Evolutionary conservation across 2,329 filamentous ascomycete species (phyloP).

Genomic region (Talaromyces sp.): DNA sequence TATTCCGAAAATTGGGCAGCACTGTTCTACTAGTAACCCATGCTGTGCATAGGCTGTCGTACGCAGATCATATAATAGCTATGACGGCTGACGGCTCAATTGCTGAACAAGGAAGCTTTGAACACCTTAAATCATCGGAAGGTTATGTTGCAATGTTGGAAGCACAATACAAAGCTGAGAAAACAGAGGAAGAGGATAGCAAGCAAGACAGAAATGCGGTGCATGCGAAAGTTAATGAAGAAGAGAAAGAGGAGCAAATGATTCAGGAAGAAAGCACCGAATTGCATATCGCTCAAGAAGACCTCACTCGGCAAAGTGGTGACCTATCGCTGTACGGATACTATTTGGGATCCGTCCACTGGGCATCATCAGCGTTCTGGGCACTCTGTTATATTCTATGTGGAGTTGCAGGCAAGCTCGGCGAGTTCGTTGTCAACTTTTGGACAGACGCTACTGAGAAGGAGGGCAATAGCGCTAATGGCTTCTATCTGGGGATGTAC

Average conservation of each 20-base stretch:
- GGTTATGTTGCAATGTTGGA: conserved; percentile 40
- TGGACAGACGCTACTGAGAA: conserved; percentile 3
- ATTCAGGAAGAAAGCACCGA: background rate
- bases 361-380: conserved; percentile 18
- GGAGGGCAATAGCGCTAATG: conserved; percentile 4
- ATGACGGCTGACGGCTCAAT: conserved; percentile 36
- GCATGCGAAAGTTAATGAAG: background rate
- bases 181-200: background rate
- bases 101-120: conserved; percentile 38
- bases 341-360: conserved; percentile 36
- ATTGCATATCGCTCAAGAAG: conserved; percentile 17
- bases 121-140: conserved; percentile 29
- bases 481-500: conserved; percentile 34
- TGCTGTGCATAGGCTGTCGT: conserved; percentile 36
- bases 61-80: conserved; percentile 40
- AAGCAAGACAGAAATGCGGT: background rate
- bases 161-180: conserved; percentile 18
- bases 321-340: conserved; percentile 41
- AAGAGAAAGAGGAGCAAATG: background rate
- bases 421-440: conserved; percentile 5
- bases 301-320: conserved; percentile 29
- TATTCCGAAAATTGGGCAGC: conserved; percentile 8
- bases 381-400: background rate
- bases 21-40: conserved; percentile 10
- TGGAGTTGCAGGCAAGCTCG: conserved; percentile 1